Percentiles rank a stretch among this genome's conserved stretches.
Evolutionary conservation across 305 asterid genomes (phyloP).

Genomic region (Fraxinus dipetala): DNA sequence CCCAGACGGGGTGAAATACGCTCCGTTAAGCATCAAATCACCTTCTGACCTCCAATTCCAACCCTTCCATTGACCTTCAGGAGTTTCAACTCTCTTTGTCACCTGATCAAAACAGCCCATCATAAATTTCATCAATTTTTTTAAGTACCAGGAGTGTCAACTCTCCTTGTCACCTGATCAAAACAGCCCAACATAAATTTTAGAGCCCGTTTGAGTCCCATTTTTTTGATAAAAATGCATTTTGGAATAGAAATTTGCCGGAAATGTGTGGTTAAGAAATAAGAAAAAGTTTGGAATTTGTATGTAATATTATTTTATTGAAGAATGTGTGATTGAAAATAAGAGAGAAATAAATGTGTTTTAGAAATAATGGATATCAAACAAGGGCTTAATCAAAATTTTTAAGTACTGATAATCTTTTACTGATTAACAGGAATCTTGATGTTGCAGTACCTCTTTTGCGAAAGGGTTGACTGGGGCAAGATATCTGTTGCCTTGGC

Average conservation of each 20-base stretch:
- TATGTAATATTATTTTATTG: too few relatives aligned
- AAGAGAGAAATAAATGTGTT: too few relatives aligned
- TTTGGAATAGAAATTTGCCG: too few relatives aligned
- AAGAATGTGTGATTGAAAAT: too few relatives aligned
- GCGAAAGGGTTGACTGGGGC: neutral
- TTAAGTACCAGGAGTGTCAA: neutral
- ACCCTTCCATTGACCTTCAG: slow-evolving; percentile 48
- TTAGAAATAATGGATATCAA: too few relatives aligned
- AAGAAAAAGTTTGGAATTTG: too few relatives aligned
- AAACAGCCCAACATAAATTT: too few relatives aligned
- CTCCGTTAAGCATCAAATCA: slow-evolving; percentile 87
- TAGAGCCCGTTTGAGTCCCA: too few relatives aligned
- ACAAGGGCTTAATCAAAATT: neutral
- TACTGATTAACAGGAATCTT: neutral
- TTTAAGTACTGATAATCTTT: neutral
- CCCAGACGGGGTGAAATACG: slow-evolving; percentile 86
- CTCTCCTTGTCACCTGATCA: too few relatives aligned
- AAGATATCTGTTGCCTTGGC: neutral
- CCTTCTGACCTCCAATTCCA: slow-evolving; percentile 99
- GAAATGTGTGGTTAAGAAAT: too few relatives aligned
- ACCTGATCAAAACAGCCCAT: slow-evolving; percentile 42
- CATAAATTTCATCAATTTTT: neutral
- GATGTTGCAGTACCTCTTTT: neutral
- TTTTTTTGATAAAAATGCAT: too few relatives aligned
- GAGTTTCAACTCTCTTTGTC: slow-evolving; percentile 78